phyloP scores from a whole-genome alignment of 768 basidiomycete species.

The Boletus rubescentipes region DNA sequence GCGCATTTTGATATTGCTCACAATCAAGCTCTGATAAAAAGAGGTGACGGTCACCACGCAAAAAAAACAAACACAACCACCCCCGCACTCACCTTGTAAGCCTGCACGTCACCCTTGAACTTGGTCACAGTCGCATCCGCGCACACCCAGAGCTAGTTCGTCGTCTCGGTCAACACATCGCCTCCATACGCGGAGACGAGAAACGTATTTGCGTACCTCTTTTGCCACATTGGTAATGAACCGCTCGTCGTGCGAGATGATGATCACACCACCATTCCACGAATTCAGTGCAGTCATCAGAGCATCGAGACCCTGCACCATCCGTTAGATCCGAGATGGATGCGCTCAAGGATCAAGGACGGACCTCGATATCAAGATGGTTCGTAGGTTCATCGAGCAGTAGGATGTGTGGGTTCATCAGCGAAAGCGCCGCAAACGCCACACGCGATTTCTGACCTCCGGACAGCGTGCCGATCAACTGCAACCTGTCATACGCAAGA shows the following conservation, averaged over 20 bases:
- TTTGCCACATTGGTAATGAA: slow-evolving; percentile 90
- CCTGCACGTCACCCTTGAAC: slow-evolving; percentile 87
- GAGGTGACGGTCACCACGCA: not conserved
- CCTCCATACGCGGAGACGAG: not conserved
- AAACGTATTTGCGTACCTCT: slow-evolving; percentile 48
- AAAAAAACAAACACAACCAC: not conserved
- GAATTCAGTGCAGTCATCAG: slow-evolving; percentile 76
- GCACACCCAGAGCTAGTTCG: slow-evolving; percentile 84
- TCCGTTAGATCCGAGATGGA: not conserved
- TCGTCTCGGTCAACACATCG: slow-evolving; percentile 2
- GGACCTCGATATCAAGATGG: slow-evolving; percentile 91
- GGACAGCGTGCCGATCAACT: slow-evolving; percentile 86
- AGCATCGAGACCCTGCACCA: slow-evolving; percentile 86
- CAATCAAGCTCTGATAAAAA: slow-evolving; percentile 63
- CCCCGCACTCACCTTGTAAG: slow-evolving; percentile 69
- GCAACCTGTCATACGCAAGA: slow-evolving; percentile 48
- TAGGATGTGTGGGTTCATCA: slow-evolving; percentile 89
- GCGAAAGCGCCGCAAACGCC: slow-evolving; percentile 82
- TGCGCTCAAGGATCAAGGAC: not conserved
- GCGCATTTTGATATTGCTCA: slow-evolving; percentile 64
- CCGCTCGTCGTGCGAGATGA: slow-evolving; percentile 94
- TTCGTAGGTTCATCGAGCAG: slow-evolving; percentile 97
- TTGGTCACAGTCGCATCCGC: slow-evolving; percentile 77
- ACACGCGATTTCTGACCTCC: slow-evolving; percentile 98
- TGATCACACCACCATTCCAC: slow-evolving; percentile 91